A percentile compares a stretch with the other conserved stretches of the same genome.
phyloP scores from a whole-genome alignment of 495 filamentous ascomycete genomes.

The Penicillium subrubescens region DNA sequence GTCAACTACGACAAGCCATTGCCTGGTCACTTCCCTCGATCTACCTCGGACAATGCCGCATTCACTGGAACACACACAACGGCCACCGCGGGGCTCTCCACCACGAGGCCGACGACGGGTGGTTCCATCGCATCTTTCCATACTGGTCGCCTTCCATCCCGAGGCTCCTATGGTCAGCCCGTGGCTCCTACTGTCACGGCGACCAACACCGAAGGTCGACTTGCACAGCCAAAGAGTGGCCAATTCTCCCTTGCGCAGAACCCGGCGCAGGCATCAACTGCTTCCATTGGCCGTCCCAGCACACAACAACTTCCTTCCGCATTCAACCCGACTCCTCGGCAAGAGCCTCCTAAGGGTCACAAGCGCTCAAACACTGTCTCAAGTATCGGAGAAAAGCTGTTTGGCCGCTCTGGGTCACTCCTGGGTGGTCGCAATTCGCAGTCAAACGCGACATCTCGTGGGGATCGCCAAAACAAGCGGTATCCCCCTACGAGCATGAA shows the following conservation, averaged over 20 bases:
- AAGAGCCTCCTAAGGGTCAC: conserved; percentile 67
- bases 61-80: conserved; percentile 46
- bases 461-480: conserved; percentile 43
- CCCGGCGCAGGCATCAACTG: conserved; percentile 28
- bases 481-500: conserved; percentile 84
- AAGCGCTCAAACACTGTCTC: conserved; percentile 89
- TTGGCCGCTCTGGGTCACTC: conserved; percentile 77
- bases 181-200: conserved; percentile 83
- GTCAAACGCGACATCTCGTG: conserved; percentile 28
- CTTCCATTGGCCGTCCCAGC: conserved; percentile 62
- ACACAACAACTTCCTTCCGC: conserved; percentile 50
- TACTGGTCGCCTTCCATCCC: conserved; percentile 66
- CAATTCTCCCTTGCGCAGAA: conserved; percentile 71
- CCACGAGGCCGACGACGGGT: conserved; percentile 74
- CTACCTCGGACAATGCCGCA: conserved; percentile 58
- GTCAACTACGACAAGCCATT: conserved; percentile 32
- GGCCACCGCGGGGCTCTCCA: conserved; percentile 54
- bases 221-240: conserved; percentile 80
- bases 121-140: conserved; percentile 75
- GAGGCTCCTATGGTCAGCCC: conserved; percentile 88
- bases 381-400: conserved; percentile 73
- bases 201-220: conserved; percentile 87
- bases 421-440: conserved; percentile 63
- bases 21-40: conserved; percentile 52
- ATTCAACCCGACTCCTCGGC: conserved; percentile 47